These are phyloP conservation scores for Megacollybia marginata DNA, from an alignment of 768 basidiomycete genomes.

Conservation along the genomic window DNA sequence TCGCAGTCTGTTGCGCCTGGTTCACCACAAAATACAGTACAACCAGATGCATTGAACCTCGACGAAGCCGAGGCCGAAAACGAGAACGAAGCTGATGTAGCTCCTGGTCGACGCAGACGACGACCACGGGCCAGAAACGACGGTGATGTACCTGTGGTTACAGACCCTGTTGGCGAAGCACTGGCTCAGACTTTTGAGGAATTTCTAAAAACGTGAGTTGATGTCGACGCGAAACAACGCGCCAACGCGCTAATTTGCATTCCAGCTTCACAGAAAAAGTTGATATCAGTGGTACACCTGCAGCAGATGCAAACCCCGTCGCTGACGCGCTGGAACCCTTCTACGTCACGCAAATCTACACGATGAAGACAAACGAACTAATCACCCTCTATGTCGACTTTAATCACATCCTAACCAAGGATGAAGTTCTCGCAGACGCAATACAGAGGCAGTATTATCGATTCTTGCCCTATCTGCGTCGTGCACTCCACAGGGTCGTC, in stretches of 20 bases:
- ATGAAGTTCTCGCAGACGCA: conserved; percentile 90
- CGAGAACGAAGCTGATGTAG: conserved; percentile 33
- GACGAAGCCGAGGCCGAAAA: conserved; percentile 40
- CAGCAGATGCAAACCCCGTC: conserved; percentile 57
- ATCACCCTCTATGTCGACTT: conserved; percentile 97
- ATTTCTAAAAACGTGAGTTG: conserved; percentile 81
- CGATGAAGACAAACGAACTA: conserved; percentile 90
- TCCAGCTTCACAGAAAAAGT: conserved; percentile 80
- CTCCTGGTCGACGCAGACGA: conserved; percentile 29
- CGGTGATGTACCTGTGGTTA: conserved; percentile 77
- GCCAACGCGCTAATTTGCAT: conserved; percentile 3
- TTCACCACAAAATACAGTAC: conserved; percentile 15
- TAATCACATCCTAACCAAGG: conserved; percentile 79
- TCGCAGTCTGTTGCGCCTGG: not conserved
- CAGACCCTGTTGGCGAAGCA: conserved; percentile 93
- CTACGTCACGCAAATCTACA: conserved; percentile 91
- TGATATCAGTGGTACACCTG: conserved; percentile 31
- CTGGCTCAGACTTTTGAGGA: conserved; percentile 88
- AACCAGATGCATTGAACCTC: conserved; percentile 45
- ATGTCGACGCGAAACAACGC: not conserved
- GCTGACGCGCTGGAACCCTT: conserved; percentile 59
- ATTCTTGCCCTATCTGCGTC: conserved; percentile 90
- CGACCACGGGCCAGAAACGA: conserved; percentile 44
- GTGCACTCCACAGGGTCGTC: conserved; percentile 85
- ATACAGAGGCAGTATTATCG: conserved; percentile 95